Evolutionary conservation across 768 basidiomycete species (phyloP).

Genomic region (Crassisporium funariophilum): DNA sequence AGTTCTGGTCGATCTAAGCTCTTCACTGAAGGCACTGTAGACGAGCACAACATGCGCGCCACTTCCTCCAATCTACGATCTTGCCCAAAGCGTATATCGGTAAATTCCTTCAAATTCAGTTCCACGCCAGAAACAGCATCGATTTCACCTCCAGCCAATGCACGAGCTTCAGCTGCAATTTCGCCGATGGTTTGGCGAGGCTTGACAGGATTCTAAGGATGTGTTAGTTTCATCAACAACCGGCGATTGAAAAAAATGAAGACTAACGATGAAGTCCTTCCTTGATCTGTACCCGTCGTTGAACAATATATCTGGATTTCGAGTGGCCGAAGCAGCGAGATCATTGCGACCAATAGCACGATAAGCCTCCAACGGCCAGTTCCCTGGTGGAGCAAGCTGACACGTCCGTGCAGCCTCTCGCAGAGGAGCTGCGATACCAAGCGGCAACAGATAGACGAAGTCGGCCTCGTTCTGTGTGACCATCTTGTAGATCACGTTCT

Average conservation of each 20-base stretch:
- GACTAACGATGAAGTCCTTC: slow-evolving; percentile 59
- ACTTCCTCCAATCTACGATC: slow-evolving; percentile 93
- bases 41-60: slow-evolving; percentile 86
- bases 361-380: slow-evolving; percentile 76
- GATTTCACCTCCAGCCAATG: slow-evolving; percentile 54
- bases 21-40: slow-evolving; percentile 64
- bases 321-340: slow-evolving; percentile 63
- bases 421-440: slow-evolving; percentile 77
- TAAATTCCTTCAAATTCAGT: slow-evolving; percentile 69
- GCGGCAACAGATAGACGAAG: slow-evolving; percentile 58
- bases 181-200: slow-evolving; percentile 53
- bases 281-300: slow-evolving; percentile 57
- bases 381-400: slow-evolving; percentile 72
- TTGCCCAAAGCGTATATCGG: slow-evolving; percentile 84
- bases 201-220: slow-evolving; percentile 48
- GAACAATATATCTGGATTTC: slow-evolving; percentile 44
- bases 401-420: slow-evolving; percentile 85
- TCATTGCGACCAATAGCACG: slow-evolving; percentile 73
- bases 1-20: slow-evolving; percentile 67
- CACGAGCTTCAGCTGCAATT: slow-evolving; percentile 52
- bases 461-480: slow-evolving; percentile 48
- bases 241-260: background rate
- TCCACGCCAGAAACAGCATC: slow-evolving; percentile 71
- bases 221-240: slow-evolving; percentile 8
- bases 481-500: slow-evolving; percentile 61